phyloP scores from a whole-genome alignment of 805 yeast genomes.

The Wickerhamomyces alni region DNA sequence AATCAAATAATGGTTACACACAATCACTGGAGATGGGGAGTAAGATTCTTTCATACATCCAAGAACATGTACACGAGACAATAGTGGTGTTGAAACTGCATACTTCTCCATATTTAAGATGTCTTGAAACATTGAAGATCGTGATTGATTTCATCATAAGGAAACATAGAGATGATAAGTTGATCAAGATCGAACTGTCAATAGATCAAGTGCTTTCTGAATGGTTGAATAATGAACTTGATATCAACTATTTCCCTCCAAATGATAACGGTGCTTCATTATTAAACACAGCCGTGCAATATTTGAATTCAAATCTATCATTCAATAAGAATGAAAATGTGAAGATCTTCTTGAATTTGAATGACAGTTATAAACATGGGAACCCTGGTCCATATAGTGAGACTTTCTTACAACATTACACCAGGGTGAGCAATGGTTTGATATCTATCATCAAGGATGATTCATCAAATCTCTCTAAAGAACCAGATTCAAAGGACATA shows the following conservation, averaged over 20 bases:
- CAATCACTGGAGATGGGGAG: conserved; percentile 21
- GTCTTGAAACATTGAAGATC: conserved; percentile 33
- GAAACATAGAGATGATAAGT: conserved; percentile 9
- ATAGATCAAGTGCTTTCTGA: conserved; percentile 37
- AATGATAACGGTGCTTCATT: conserved; percentile 39
- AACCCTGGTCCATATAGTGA: conserved; percentile 40
- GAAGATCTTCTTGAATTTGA: conserved; percentile 26
- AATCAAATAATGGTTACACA: conserved; percentile 23
- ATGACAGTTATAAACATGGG: conserved; percentile 30
- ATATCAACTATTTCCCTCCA: conserved; percentile 35
- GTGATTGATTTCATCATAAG: conserved; percentile 18
- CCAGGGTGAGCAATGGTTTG: conserved; percentile 30
- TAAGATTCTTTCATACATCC: conserved; percentile 16
- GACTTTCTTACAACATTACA: conserved; percentile 29
- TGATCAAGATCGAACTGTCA: conserved; percentile 22
- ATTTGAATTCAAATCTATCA: conserved; percentile 25
- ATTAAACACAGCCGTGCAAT: conserved; percentile 32
- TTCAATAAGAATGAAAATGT: conserved; percentile 15
- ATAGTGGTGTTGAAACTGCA: conserved; percentile 23
- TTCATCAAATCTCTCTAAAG: conserved; percentile 20
- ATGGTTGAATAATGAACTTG: conserved; percentile 37
- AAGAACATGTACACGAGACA: conserved; percentile 11
- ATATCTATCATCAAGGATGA: conserved; percentile 27
- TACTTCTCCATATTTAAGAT: conserved; percentile 38
- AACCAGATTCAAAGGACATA: conserved; percentile 25